Conservation (phyloP, 148 eudicot species). For the Rhododendron henanense region DNA sequence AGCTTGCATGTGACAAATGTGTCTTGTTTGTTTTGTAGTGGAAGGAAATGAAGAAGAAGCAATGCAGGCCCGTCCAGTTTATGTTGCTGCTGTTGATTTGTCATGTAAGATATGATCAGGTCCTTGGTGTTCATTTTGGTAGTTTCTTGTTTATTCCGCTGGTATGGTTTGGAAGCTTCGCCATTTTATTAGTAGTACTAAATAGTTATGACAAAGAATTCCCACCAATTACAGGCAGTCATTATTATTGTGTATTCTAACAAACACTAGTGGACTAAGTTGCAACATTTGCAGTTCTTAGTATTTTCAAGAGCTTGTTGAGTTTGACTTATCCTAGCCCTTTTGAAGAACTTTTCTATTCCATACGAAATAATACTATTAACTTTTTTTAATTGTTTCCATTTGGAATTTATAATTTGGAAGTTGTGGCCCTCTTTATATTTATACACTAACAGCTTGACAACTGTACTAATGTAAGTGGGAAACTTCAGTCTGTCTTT, state of each 20-base stretch:
- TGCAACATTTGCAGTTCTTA: background rate
- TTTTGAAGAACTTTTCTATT: background rate
- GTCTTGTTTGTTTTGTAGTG: slow-evolving; percentile 31
- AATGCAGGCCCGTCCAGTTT: slow-evolving; percentile 80
- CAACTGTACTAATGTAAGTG: background rate
- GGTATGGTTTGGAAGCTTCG: background rate
- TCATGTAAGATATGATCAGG: slow-evolving; percentile 57
- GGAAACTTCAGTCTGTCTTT: background rate
- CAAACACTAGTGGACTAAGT: background rate
- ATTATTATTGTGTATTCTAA: background rate
- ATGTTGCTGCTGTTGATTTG: slow-evolving; percentile 79
- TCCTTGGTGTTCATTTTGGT: background rate
- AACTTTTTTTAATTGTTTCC: background rate
- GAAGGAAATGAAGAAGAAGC: slow-evolving; percentile 65
- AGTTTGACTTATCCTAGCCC: background rate
- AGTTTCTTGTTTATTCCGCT: background rate
- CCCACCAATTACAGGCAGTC: background rate
- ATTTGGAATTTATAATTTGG: background rate
- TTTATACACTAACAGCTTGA: background rate
- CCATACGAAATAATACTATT: background rate
- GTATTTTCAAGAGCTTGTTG: background rate
- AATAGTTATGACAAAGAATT: background rate
- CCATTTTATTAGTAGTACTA: background rate
- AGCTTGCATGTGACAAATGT: background rate
- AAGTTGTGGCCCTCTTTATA: background rate